phyloP scores from a whole-genome alignment of 2,329 filamentous ascomycete species.

The Chalaropsis ovoidea region DNA sequence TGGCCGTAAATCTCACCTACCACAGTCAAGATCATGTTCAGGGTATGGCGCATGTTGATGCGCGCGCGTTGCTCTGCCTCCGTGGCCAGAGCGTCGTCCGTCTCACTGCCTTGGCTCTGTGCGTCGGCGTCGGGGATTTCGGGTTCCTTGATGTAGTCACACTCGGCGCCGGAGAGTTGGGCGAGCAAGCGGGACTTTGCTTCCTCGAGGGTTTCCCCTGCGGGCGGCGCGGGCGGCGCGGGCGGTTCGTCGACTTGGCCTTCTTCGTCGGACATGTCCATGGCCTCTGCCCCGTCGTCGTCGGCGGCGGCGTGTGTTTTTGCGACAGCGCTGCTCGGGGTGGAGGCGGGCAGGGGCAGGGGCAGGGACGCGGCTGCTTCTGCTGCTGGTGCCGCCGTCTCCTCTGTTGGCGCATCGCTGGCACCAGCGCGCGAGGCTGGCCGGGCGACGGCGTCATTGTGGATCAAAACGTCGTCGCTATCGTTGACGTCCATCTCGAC shows the following conservation, averaged over 20 bases:
- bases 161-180: slow-evolving; percentile 33
- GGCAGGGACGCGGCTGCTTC: not conserved
- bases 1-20: slow-evolving; percentile 86
- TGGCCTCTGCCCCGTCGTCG: slow-evolving; percentile 31
- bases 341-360: not conserved
- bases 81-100: slow-evolving; percentile 28
- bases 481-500: slow-evolving; percentile 29
- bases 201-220: slow-evolving; percentile 38
- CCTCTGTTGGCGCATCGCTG: not conserved
- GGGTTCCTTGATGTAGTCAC: slow-evolving; percentile 30
- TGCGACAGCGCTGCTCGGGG: not conserved
- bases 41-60: slow-evolving; percentile 54
- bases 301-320: no score
- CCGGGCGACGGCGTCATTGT: not conserved
- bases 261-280: slow-evolving; percentile 39
- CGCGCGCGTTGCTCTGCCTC: slow-evolving; percentile 33
- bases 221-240: slow-evolving; percentile 15
- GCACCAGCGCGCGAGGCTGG: not conserved
- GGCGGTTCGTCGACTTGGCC: slow-evolving; percentile 30
- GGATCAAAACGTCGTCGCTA: slow-evolving; percentile 28
- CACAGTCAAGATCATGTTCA: slow-evolving; percentile 86
- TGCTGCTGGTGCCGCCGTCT: not conserved
- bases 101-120: slow-evolving; percentile 23
- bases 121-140: slow-evolving; percentile 29
- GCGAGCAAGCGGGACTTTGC: slow-evolving; percentile 42